Conservation (phyloP, 495 filamentous ascomycete species). For the Hyaloscypha variabilis region DNA sequence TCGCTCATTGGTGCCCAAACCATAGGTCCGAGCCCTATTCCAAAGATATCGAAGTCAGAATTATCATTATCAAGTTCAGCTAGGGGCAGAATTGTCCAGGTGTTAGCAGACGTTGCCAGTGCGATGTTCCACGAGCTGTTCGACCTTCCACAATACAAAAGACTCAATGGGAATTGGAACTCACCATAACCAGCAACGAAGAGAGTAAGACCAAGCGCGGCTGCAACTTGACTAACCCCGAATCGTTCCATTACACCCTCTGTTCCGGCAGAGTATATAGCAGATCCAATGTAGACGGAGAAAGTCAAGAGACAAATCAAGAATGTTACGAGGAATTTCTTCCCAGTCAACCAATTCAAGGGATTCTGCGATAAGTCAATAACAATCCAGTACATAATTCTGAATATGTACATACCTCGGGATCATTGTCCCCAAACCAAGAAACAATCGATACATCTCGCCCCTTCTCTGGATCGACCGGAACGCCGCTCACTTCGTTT, state of each 20-base stretch:
- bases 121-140: too few relatives aligned
- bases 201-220: conserved; percentile 32
- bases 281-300: conserved; percentile 25
- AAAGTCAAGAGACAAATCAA: conserved; percentile 37
- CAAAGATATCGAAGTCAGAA: too few relatives aligned
- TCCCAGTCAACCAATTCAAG: conserved; percentile 49
- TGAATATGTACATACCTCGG: conserved; percentile 29
- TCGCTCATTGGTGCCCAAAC: conserved; percentile 38
- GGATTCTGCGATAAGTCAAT: conserved; percentile 46
- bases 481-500: conserved; percentile 29
- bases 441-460: conserved; percentile 37
- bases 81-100: too few relatives aligned
- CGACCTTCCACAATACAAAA: too few relatives aligned
- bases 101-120: too few relatives aligned
- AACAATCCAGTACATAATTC: background rate
- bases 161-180: too few relatives aligned
- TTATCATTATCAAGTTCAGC: too few relatives aligned
- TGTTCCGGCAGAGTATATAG: conserved; percentile 51
- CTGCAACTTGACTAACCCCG: conserved; percentile 48
- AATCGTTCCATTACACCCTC: conserved; percentile 47
- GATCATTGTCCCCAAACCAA: conserved; percentile 40
- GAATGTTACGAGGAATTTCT: conserved; percentile 71
- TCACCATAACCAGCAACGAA: conserved; percentile 38
- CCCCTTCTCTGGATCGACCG: conserved; percentile 39
- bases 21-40: conserved; percentile 33